These are phyloP conservation scores for Pyrenophora seminiperda DNA, from an alignment of 2,329 filamentous ascomycete genomes.

Conservation along the genomic window DNA sequence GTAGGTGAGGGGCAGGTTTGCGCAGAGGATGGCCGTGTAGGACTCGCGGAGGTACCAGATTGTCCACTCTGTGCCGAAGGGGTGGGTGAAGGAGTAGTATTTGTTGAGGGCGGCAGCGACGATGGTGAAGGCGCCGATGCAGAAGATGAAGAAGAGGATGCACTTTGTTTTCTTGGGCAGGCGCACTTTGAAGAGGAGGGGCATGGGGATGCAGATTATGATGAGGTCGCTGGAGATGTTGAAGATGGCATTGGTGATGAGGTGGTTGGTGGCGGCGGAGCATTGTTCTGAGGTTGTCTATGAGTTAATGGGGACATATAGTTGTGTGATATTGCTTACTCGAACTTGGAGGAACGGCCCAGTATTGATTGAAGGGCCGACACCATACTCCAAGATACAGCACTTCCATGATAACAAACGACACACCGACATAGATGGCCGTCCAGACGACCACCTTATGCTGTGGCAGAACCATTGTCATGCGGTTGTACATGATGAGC, in stretches of 20 bases:
- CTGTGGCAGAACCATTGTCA: conserved; percentile 48
- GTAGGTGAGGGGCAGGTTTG: conserved; percentile 66
- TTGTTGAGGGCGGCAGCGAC: conserved; percentile 65
- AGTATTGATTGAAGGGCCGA: conserved; percentile 59
- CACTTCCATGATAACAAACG: conserved; percentile 56
- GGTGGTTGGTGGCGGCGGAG: conserved; percentile 47
- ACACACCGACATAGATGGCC: conserved; percentile 51
- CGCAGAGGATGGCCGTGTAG: conserved; percentile 64
- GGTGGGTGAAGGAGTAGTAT: conserved; percentile 64
- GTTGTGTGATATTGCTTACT: conserved; percentile 20
- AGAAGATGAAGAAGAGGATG: conserved; percentile 61
- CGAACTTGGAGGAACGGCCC: conserved; percentile 53
- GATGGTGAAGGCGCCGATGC: conserved; percentile 58
- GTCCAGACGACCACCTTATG: conserved; percentile 50
- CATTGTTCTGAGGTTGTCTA: conserved; percentile 47
- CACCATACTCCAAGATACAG: conserved; percentile 62
- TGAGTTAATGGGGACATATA: background rate
- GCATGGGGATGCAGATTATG: conserved; percentile 55
- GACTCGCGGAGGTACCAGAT: conserved; percentile 65
- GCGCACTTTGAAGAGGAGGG: conserved; percentile 52
- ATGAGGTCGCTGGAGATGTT: conserved; percentile 55
- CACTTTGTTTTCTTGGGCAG: conserved; percentile 57
- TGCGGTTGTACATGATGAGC: conserved; percentile 59
- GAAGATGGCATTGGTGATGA: conserved; percentile 49
- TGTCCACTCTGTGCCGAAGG: conserved; percentile 62